Percentiles rank a stretch among this genome's conserved stretches.
phyloP scores from a whole-genome alignment of 345 rosid genomes.

The Lenwebbia sp. region DNA sequence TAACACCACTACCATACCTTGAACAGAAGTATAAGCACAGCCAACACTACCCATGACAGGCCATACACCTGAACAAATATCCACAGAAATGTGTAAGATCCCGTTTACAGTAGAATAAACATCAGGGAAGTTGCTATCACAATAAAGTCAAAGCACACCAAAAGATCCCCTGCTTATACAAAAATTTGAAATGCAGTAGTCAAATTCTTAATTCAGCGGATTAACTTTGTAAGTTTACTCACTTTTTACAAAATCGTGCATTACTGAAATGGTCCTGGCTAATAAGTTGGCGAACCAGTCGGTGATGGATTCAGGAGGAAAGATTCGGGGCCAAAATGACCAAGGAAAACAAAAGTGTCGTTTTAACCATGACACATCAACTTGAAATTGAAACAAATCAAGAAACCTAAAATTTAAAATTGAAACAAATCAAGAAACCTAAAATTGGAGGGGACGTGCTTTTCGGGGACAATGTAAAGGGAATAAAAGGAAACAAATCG shows the following conservation, averaged over 20 bases:
- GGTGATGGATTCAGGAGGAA: not conserved
- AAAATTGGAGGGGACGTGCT: not conserved
- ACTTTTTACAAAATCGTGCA: not conserved
- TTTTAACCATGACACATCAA: not conserved
- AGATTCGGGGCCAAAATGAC: not conserved
- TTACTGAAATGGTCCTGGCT: not conserved
- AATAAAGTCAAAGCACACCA: not conserved
- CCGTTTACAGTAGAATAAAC: not conserved
- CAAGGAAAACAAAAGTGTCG: not conserved
- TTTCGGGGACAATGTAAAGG: not conserved
- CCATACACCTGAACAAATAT: constrained; percentile 56
- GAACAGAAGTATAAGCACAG: constrained; percentile 58
- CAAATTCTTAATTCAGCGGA: not conserved
- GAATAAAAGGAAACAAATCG: not conserved
- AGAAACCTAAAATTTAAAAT: not conserved
- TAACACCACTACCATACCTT: constrained; percentile 33
- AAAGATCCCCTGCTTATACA: too few relatives aligned
- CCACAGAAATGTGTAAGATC: not conserved
- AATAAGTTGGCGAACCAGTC: not conserved
- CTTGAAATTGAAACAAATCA: not conserved
- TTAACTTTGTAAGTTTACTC: not conserved
- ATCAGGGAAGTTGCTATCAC: not conserved
- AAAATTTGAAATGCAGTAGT: not conserved
- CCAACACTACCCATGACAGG: constrained; percentile 75
- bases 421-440: not conserved